Conservation (phyloP, 495 filamentous ascomycete genomes). For the Penicillium pancosmium region DNA sequence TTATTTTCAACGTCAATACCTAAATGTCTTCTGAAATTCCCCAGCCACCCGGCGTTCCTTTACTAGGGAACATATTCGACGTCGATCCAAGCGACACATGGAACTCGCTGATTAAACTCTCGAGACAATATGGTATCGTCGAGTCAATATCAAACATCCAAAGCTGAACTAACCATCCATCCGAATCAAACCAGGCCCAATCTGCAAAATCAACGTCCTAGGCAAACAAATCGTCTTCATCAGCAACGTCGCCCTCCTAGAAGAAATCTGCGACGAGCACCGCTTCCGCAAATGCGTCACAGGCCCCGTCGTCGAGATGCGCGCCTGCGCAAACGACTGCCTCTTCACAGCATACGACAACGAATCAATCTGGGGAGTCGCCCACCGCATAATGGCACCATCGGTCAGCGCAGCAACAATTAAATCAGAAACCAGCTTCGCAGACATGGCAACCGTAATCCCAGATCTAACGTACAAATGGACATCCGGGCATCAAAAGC, state of each 20-base stretch:
- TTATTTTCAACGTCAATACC: background rate
- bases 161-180: constrained; percentile 13
- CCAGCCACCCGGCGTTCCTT: constrained; percentile 64
- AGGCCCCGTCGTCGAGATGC: constrained; percentile 60
- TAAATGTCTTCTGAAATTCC: constrained; percentile 57
- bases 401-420: constrained; percentile 19
- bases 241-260: constrained; percentile 57
- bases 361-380: constrained; percentile 70
- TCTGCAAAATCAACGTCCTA: constrained; percentile 68
- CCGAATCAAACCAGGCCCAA: constrained; percentile 52
- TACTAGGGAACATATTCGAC: constrained; percentile 70
- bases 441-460: constrained; percentile 32
- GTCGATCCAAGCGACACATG: constrained; percentile 63
- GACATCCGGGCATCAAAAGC: constrained; percentile 22
- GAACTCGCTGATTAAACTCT: constrained; percentile 62
- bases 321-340: constrained; percentile 66
- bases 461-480: constrained; percentile 29
- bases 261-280: constrained; percentile 74
- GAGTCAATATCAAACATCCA: background rate
- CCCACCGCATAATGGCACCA: constrained; percentile 31
- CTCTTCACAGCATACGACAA: constrained; percentile 70
- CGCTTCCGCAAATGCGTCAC: constrained; percentile 68
- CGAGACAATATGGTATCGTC: constrained; percentile 62
- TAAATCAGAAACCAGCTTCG: constrained; percentile 21
- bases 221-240: constrained; percentile 56